Conservation (phyloP, 345 rosid genomes). For the Conringia planisiliqua region DNA sequence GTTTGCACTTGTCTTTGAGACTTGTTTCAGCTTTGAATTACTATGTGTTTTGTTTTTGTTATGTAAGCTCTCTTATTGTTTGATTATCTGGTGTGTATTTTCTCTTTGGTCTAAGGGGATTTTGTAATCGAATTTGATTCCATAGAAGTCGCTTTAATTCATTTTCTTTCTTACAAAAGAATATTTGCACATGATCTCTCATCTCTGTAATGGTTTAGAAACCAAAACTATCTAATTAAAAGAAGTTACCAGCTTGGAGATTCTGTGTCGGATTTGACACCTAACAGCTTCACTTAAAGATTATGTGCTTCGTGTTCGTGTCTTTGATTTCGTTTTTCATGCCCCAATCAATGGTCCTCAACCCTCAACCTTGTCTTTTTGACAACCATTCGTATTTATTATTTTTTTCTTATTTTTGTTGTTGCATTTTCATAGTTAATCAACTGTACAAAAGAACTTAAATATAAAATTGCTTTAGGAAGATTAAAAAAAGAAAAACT, state of each 20-base stretch:
- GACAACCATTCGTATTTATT: neutral
- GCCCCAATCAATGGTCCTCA: neutral
- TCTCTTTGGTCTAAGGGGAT: neutral
- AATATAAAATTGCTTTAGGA: too few relatives aligned
- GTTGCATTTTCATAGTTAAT: too few relatives aligned
- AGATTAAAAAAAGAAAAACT: too few relatives aligned
- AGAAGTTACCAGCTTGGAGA: conserved; percentile 42
- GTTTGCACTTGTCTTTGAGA: neutral
- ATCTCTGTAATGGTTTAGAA: neutral
- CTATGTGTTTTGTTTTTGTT: neutral
- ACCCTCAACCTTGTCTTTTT: neutral
- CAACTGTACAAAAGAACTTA: too few relatives aligned
- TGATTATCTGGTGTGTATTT: neutral
- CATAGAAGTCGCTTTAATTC: neutral
- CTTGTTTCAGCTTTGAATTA: conserved; percentile 3
- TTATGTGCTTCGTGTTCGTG: neutral
- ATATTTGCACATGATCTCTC: conserved; percentile 1
- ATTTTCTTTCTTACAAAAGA: neutral
- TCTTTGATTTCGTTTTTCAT: neutral
- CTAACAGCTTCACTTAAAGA: conserved; percentile 2
- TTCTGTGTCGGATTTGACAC: conserved; percentile 34
- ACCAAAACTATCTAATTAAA: neutral
- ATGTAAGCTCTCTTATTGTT: conserved; percentile 6
- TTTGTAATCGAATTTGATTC: conserved; percentile 11
- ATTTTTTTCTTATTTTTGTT: too few relatives aligned